Evolutionary conservation across 805 yeast species (phyloP), one percentile per base, ranked within the genome.

Genomic region (Saccharomycopsis sp.): DNA sequence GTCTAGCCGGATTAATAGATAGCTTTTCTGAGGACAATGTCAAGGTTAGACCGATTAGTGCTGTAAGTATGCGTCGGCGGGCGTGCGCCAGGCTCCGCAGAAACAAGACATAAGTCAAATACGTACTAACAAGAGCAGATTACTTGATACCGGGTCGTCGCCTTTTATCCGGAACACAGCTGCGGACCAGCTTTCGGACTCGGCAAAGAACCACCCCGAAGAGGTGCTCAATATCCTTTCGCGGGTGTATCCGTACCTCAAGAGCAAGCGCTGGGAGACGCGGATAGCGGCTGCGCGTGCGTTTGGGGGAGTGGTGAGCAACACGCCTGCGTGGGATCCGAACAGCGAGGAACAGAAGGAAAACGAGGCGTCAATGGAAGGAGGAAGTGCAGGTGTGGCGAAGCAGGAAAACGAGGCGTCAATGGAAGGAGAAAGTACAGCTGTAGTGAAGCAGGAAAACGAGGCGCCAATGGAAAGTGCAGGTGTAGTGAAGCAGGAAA

Each of bases 241-340:
- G 15, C 78, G 98, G 59, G 96, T 94, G 1, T 89, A 91, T 65
- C 98, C 99, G 0, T 94, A 84, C 68, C 76, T 94, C 59, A 80
- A 83, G 66, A 83, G 90, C 24, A 79, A 77, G 58, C 90, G 85
- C 71, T 94, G 99, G 99, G 99, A 94, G 70, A 91, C 99, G 0
- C 79, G 99, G 69, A 85, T 88, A 1, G 84, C 98, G 1, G 94
- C 99, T 0, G 97, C 97, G 0, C 76, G 90, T 56, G 98, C 99
- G 0, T 80, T 94, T 64, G 98, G 98, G 7, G 96, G 96, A 2
- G 91, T 94, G 29, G 92, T 91, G 2, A 81, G 82, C 50, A 85
- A 89, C 70, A 83, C 91, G 0, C 78, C 80, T 0, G 66, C 75
- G 34, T 94, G 98, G 98, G 90, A 89, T 66, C 98, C 98, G 0